A percentile compares a stretch with the other conserved stretches of the same genome.
phyloP scores from a whole-genome alignment of 2,329 filamentous ascomycete genomes.

The Didymella pinodella region DNA sequence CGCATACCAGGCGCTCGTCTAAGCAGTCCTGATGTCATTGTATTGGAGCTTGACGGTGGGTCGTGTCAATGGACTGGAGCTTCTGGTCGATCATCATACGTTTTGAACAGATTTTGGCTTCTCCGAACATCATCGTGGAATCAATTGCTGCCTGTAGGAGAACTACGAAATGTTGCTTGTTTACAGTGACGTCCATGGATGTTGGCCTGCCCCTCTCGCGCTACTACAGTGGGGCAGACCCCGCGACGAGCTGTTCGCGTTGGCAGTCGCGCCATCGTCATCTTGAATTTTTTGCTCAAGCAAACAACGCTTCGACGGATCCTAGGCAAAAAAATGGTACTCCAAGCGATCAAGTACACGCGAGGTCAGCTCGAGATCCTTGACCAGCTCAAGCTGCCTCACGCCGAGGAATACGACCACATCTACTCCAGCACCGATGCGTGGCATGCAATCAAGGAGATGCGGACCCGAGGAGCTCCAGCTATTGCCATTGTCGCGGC shows the following conservation, averaged over 20 bases:
- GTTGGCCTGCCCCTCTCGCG: constrained; percentile 12
- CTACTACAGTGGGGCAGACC: constrained; percentile 14
- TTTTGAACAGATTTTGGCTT: too few species aligned
- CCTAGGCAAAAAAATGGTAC: constrained; percentile 55
- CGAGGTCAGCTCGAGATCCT: constrained; percentile 77
- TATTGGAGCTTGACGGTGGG: constrained; percentile 14
- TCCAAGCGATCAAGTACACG: constrained; percentile 80
- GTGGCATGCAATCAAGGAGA: constrained; percentile 82
- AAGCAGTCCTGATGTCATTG: constrained; percentile 25
- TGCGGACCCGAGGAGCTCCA: constrained; percentile 83
- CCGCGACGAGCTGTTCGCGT: constrained; percentile 8
- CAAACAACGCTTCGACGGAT: constrained; percentile 11
- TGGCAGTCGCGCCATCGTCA: constrained; percentile 28
- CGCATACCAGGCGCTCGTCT: constrained; percentile 14
- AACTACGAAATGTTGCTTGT: background rate
- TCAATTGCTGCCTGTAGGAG: background rate
- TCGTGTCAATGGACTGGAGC: constrained; percentile 5
- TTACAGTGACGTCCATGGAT: background rate
- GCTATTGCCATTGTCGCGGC: constrained; percentile 98
- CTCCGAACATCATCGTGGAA: background rate
- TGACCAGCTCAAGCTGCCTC: constrained; percentile 82
- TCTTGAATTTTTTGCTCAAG: constrained; percentile 28
- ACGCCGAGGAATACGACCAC: constrained; percentile 79
- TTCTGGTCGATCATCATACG: background rate
- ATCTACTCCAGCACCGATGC: constrained; percentile 76